Evolutionary conservation across 1,139 yeast genomes (phyloP), one percentile per base, ranked within the genome.

Genomic region (Suhomyces bokatorum): DNA sequence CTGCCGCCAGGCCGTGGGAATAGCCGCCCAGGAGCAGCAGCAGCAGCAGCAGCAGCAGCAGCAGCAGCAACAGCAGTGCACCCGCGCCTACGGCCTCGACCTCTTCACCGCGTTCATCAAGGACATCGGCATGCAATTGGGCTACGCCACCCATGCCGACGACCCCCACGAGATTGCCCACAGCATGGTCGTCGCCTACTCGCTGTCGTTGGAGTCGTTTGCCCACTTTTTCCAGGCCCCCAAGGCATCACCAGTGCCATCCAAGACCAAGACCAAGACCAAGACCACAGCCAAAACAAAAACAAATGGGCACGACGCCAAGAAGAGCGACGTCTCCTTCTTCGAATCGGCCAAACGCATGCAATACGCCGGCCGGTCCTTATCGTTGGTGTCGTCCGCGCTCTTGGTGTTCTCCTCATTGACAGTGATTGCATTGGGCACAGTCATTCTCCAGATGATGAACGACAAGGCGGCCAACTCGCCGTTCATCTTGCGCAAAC

Each of bases 131-230:
- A 13, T 39, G 3, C 79, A 78, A 50, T 56, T 81, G 32, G 77
- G 76, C 2, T 54, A 55, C 20, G 62, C 75, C 20, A 70, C 81
- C 6, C 63, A 62, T 6, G 65, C 69, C 39, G 57, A 60, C 26
- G 66, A 73, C 48, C 62, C 76, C 2, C 58, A 56, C 2, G 64
- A 59, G 14, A 63, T 78, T 48, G 47, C 47, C n/a, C 20, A 33
- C 4, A 32, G 44, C 33, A 44, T 48, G 38, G 43, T 42, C 7
- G 41, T 44, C 13, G 44, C 47, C 3, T 48, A 48, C 16, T 11
- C 35, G 13, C 43, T 35, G 39, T 38, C 46, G 2, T 17, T 45
- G 7, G 43, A 38, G n/a, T 14, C 45, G 6, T 42, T 36, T 27
- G 40, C 35, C 31, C 37, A 32, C 14, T 35, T 15, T 27, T 39